phyloP scores from a whole-genome alignment of 495 filamentous ascomycete genomes.

The Penicillium ucsense region DNA sequence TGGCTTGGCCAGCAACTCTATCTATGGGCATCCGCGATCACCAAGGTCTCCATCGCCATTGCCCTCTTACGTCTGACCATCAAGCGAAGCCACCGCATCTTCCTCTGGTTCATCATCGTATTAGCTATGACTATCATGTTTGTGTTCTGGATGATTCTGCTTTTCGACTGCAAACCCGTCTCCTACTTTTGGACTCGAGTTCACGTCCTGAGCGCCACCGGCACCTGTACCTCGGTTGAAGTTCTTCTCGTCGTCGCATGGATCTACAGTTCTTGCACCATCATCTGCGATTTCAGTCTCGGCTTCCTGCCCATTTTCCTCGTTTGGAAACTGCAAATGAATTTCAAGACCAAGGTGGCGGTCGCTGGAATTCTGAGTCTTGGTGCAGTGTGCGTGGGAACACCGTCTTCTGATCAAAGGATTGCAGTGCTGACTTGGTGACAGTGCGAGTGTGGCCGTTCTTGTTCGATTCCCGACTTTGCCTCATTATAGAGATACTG shows the following conservation, averaged over 20 bases:
- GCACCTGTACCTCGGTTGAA: constrained; percentile 9
- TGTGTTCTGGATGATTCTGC: constrained; percentile 17
- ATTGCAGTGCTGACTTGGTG: background rate
- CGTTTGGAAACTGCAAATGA: constrained; percentile 21
- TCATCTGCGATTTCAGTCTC: constrained; percentile 21
- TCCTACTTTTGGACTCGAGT: constrained; percentile 21
- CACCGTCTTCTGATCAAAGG: background rate
- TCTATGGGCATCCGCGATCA: constrained; percentile 23
- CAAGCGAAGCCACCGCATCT: constrained; percentile 11
- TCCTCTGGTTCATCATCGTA: constrained; percentile 24
- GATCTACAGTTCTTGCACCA: constrained; percentile 20
- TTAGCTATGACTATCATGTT: constrained; percentile 19
- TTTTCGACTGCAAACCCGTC: constrained; percentile 21
- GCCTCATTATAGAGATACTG: constrained; percentile 6
- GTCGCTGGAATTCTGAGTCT: constrained; percentile 19
- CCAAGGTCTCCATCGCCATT: constrained; percentile 31
- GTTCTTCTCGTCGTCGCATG: constrained; percentile 14
- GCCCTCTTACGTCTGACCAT: constrained; percentile 34
- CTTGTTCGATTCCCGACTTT: constrained; percentile 21
- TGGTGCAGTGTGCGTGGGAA: constrained; percentile 11
- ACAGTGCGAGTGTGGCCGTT: constrained; percentile 19
- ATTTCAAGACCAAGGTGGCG: constrained; percentile 14
- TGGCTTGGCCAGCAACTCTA: constrained; percentile 27
- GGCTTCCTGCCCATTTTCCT: constrained; percentile 18
- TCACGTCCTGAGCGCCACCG: background rate